phyloP scores from a whole-genome alignment of 2,329 filamentous ascomycete genomes.

The Aspergillus vadensis region DNA sequence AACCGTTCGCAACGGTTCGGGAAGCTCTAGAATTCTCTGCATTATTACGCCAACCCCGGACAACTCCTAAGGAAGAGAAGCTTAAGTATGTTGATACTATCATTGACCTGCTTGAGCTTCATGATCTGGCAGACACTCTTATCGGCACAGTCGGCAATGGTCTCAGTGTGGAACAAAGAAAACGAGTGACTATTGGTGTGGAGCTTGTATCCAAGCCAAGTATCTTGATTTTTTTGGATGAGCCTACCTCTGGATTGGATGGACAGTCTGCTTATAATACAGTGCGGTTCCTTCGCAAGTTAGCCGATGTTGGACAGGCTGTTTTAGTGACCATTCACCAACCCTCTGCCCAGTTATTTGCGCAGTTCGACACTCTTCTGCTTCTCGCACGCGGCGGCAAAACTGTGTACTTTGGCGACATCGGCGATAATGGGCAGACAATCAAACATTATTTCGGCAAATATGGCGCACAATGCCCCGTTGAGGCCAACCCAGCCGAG shows the following conservation, averaged over 20 bases:
- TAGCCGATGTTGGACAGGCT: slow-evolving; percentile 81
- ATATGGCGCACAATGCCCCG: slow-evolving; percentile 53
- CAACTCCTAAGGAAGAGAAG: slow-evolving; percentile 70
- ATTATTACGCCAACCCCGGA: slow-evolving; percentile 74
- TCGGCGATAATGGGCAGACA: slow-evolving; percentile 57
- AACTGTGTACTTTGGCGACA: slow-evolving; percentile 66
- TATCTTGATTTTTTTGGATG: slow-evolving; percentile 85
- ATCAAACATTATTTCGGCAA: slow-evolving; percentile 64
- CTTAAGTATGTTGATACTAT: slow-evolving; percentile 70
- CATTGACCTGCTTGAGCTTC: slow-evolving; percentile 83
- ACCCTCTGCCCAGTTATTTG: slow-evolving; percentile 86
- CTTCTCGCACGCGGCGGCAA: slow-evolving; percentile 64
- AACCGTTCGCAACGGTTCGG: neutral
- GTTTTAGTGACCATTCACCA: slow-evolving; percentile 93
- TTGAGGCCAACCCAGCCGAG: slow-evolving; percentile 68
- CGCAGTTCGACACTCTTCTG: slow-evolving; percentile 68
- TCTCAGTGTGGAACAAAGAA: slow-evolving; percentile 61
- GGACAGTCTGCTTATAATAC: slow-evolving; percentile 90
- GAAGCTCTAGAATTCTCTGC: slow-evolving; percentile 81
- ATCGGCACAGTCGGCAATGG: slow-evolving; percentile 82
- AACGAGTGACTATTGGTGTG: slow-evolving; percentile 82
- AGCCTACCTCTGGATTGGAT: slow-evolving; percentile 90
- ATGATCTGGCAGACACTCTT: slow-evolving; percentile 80
- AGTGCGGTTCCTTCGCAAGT: slow-evolving; percentile 76
- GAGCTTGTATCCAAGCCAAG: slow-evolving; percentile 86